Evolutionary conservation across 805 yeast species (phyloP), one percentile per base, ranked within the genome.

Genomic region (Cyberlindnera mrakii): DNA sequence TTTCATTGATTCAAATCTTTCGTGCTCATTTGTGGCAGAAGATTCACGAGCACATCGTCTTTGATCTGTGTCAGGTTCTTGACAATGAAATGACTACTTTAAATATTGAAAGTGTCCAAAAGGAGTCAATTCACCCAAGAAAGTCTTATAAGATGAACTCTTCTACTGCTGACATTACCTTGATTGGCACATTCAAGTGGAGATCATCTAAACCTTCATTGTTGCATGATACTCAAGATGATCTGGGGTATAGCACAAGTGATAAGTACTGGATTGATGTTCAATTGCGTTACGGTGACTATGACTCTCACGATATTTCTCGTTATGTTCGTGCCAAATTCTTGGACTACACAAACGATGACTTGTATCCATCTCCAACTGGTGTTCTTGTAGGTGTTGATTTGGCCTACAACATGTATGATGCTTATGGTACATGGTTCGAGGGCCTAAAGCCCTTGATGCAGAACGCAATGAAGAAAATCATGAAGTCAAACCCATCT

Each of bases 11-110:
- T 60, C 99, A 93, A 61, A 88, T 93, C 3, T 93, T 93, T 74
- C 74, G 99, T 44, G 98, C 99, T 0, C 99, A 93, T 69, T 75
- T 93, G 57, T 93, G 99, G 99, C 99, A 93, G 62, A 93, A 95
- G 63, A 93, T 93, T 42, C 99, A 93, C 61, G 99, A 93, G 64
- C 83, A 95, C 64, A 71, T 93, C 39, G 96, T 93, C 4, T 86
- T 87, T 59, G 99, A 93, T 68, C 55, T 93, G 27, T 89, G 96
- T 55, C 97, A 90, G 58, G 91, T 89, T 15, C 66, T 93, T 18
- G 99, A 93, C 62, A 80, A 81, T 40, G 96, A 93, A 60, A 66
- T 88, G 59, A 93, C 87, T 54, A 81, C 80, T 3, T 64, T 93
- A 29, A 90, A 83, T 51, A 82, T 91, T 45, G 96, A 86, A 51